Conservation (phyloP, 2,329 filamentous ascomycete species). For the Helotiales sp. region DNA sequence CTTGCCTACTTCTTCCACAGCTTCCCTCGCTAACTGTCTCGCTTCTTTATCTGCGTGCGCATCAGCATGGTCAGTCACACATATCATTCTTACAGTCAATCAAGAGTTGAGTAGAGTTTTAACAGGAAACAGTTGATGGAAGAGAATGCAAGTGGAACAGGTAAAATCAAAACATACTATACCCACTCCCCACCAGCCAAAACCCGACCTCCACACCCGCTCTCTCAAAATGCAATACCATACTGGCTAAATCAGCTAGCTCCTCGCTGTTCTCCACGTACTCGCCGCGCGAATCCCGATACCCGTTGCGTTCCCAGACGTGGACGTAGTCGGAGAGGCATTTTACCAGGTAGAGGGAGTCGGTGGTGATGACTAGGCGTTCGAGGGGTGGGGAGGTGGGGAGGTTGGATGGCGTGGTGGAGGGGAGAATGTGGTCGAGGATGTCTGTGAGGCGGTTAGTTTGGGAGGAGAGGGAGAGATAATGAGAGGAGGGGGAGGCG, state of each 20-base stretch:
- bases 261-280: slow-evolving; percentile 16
- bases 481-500: background rate
- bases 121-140: too few relatives aligned
- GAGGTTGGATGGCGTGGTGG: background rate
- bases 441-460: background rate
- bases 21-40: slow-evolving; percentile 5
- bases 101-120: too few relatives aligned
- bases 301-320: slow-evolving; percentile 43
- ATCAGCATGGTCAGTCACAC: too few relatives aligned
- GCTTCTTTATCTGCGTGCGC: background rate
- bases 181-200: slow-evolving; percentile 21
- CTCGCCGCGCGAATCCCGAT: slow-evolving; percentile 35
- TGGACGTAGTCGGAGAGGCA: slow-evolving; percentile 42
- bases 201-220: slow-evolving; percentile 17
- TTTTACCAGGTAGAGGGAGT: slow-evolving; percentile 45
- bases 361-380: slow-evolving; percentile 38
- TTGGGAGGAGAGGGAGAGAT: background rate
- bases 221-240: slow-evolving; percentile 8
- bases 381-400: background rate
- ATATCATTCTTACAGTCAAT: too few relatives aligned
- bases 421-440: background rate
- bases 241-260: slow-evolving; percentile 11
- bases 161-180: background rate
- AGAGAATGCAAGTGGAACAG: too few relatives aligned
- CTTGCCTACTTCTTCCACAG: background rate